Evolutionary conservation across 257 asterid species (phyloP).

Genomic region (Linderniella brevidens): DNA sequence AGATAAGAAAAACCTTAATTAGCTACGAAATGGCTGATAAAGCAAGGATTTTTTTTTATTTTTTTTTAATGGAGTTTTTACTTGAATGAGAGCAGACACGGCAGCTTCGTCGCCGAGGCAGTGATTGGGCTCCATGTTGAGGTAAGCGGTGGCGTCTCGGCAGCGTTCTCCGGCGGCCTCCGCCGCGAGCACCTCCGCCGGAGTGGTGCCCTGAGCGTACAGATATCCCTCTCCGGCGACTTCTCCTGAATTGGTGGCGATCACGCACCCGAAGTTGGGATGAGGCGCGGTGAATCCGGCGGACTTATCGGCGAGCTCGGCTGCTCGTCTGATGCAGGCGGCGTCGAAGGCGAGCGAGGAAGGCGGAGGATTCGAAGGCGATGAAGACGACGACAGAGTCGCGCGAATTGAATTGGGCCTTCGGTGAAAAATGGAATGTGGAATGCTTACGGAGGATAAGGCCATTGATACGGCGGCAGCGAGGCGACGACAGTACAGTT

Average conservation of each 20-base stretch:
- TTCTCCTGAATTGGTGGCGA: conserved; percentile 20
- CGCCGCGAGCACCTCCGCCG: conserved; percentile 75
- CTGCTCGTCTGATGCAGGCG: conserved; percentile 58
- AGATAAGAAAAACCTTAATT: no score
- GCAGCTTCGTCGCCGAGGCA: conserved; percentile 45
- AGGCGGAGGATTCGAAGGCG: no score
- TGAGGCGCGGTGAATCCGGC: conserved; percentile 92
- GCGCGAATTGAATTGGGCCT: no score
- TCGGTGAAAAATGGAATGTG: no score
- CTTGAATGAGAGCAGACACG: conserved; percentile 67
- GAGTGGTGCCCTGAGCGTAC: conserved; percentile 77
- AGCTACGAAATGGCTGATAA: no score
- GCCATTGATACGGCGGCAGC: no score
- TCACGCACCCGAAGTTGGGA: conserved; percentile 87
- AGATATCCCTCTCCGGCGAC: conserved; percentile 81
- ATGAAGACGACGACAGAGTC: no score
- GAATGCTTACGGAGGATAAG: no score
- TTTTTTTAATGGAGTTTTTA: conserved; percentile 6
- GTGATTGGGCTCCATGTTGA: conserved; percentile 86
- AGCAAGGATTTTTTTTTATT: no score
- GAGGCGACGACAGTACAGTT: no score
- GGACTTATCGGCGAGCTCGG: conserved; percentile 74
- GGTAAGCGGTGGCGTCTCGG: conserved; percentile 82
- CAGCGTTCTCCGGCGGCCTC: conserved; percentile 61
- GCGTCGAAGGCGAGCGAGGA: conserved; percentile 43